A percentile compares a stretch with the other conserved stretches of the same genome.
These are phyloP conservation scores for Kwoniella mangroviensis DNA, from an alignment of 768 basidiomycete genomes.

Conservation along the genomic window DNA sequence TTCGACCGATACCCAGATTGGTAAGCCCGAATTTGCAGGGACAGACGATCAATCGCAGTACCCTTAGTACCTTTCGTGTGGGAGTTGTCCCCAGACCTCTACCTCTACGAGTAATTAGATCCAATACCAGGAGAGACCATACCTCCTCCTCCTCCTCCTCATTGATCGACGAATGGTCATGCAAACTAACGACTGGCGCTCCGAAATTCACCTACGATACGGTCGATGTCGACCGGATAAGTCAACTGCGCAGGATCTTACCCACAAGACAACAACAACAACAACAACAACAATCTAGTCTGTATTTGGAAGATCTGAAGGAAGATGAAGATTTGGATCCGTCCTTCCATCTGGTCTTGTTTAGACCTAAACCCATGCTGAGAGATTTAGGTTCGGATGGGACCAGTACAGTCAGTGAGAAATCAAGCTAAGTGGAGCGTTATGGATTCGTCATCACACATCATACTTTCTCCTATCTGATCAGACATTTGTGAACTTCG, in stretches of 20 bases:
- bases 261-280: slow-evolving; percentile 27
- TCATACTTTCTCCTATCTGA: neutral
- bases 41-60: too few relatives aligned
- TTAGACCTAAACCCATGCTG: slow-evolving; percentile 38
- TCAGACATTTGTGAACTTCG: neutral
- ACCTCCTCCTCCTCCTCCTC: slow-evolving; percentile 1
- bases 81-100: too few relatives aligned
- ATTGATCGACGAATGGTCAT: slow-evolving; percentile 29
- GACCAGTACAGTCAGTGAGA: slow-evolving; percentile 41
- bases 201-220: slow-evolving; percentile 21
- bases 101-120: too few relatives aligned
- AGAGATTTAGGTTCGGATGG: slow-evolving; percentile 48
- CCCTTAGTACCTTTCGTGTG: too few relatives aligned
- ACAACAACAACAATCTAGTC: neutral
- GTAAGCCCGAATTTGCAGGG: too few relatives aligned
- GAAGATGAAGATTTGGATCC: slow-evolving; percentile 27
- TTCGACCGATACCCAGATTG: too few relatives aligned
- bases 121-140: neutral
- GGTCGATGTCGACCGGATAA: slow-evolving; percentile 35
- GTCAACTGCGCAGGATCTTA: slow-evolving; percentile 34
- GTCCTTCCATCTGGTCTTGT: slow-evolving; percentile 40
- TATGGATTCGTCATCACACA: neutral
- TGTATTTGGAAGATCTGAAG: slow-evolving; percentile 7
- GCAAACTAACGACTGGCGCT: slow-evolving; percentile 16
- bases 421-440: neutral